Conservation (phyloP, 306 rosid species). For the Clitoria ternatea region DNA sequence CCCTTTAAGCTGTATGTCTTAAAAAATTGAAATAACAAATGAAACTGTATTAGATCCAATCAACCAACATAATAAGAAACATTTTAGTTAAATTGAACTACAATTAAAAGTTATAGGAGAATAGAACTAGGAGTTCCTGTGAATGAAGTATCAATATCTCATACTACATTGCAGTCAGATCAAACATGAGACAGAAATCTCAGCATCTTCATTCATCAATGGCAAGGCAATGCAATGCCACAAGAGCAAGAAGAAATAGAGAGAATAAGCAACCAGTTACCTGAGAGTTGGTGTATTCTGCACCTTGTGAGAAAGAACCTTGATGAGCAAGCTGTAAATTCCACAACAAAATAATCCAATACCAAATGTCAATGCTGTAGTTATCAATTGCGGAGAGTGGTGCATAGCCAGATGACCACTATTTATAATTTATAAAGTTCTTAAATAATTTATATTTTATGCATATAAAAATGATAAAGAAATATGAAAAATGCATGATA, state of each 20-base stretch:
- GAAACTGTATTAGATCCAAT: background rate
- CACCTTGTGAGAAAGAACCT: slow-evolving; percentile 70
- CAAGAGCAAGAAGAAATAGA: background rate
- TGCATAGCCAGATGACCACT: too few relatives aligned
- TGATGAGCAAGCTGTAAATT: slow-evolving; percentile 52
- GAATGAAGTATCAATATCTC: background rate
- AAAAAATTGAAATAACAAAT: background rate
- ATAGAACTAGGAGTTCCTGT: background rate
- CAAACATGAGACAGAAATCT: background rate
- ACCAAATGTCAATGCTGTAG: slow-evolving; percentile 20
- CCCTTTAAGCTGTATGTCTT: background rate
- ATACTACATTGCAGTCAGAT: background rate
- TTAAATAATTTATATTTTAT: too few relatives aligned
- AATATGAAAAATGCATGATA: too few relatives aligned
- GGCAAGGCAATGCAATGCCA: background rate
- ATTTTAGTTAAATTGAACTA: background rate
- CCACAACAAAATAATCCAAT: slow-evolving; percentile 15
- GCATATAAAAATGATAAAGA: too few relatives aligned
- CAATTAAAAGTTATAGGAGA: background rate
- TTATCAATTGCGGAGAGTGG: too few relatives aligned
- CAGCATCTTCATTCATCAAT: slow-evolving; percentile 5
- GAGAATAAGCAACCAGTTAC: slow-evolving; percentile 27
- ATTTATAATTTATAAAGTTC: too few relatives aligned
- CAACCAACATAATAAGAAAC: background rate
- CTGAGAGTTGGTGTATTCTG: slow-evolving; percentile 56